phyloP scores from a whole-genome alignment of 2,329 filamentous ascomycete species.

The Chrysoporthe puriensis region DNA sequence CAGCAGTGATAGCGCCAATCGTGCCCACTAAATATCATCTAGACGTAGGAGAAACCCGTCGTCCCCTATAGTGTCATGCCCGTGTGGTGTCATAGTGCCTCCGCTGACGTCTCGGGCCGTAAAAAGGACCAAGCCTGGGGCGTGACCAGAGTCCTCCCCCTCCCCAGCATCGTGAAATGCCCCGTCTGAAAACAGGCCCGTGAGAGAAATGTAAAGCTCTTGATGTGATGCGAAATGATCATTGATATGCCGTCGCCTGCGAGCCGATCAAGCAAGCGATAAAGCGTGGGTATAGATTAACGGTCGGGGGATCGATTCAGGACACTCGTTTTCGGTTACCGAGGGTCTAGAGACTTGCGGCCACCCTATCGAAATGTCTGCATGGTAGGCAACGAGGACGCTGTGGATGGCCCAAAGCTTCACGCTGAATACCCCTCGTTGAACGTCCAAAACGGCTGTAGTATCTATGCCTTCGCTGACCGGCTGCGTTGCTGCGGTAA shows the following conservation, averaged over 20 bases:
- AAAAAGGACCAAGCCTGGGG: not conserved
- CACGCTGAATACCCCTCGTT: not conserved
- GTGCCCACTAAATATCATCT: not conserved
- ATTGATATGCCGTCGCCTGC: not conserved
- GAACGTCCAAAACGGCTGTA: not conserved
- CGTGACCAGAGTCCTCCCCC: not conserved
- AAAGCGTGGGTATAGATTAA: not conserved
- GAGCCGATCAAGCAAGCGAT: not conserved
- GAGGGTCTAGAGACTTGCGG: not conserved
- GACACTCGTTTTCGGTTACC: not conserved
- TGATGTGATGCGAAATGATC: not conserved
- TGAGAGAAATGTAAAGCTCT: not conserved
- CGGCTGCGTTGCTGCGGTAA: slow-evolving; percentile 58
- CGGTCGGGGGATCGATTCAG: not conserved
- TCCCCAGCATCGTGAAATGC: not conserved
- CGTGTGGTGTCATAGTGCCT: not conserved
- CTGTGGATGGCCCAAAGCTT: not conserved
- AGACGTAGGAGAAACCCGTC: not conserved
- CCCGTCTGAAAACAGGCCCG: not conserved
- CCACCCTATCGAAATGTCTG: not conserved
- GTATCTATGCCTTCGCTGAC: slow-evolving; percentile 18
- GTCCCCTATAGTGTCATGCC: slow-evolving; percentile 4
- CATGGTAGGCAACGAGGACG: not conserved
- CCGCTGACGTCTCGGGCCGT: not conserved
- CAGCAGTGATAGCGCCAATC: not conserved